Evolutionary conservation across 345 rosid species (phyloP), one percentile per base, ranked within the genome.

Genomic region (Adansonia digitata): DNA sequence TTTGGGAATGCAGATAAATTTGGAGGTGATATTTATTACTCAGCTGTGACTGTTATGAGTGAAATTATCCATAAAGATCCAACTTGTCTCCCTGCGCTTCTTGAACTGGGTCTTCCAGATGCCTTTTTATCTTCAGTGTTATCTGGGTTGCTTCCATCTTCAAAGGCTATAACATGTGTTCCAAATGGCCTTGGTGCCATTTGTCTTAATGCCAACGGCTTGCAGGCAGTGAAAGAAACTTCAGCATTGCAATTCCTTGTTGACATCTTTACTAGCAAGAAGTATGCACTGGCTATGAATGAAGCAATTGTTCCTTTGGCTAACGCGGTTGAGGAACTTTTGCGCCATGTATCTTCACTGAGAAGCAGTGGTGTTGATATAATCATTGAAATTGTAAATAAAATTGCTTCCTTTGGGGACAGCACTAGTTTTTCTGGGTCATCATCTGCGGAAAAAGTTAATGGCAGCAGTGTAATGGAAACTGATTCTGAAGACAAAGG

Each of bases 31-130:
- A 92, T 94, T 51, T 94, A 90, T 76, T 84, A 89, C 85, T 91
- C 98, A 35, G 97, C 98, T 74, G 98, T 94, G 79, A 92, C 97
- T 56, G 94, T 94, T 52, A 94, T 94, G 98, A 92, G 97, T 81
- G 97, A 94, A 77, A 87, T 92, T 64, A 90, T 94, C 80, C 98
- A 94, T 86, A 94, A 92, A 81, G 97, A 94, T 75, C 98, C 98
- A 53, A 92, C 97, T 53, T 90, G 94, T 77, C 92, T 91, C 76
- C 77, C 95, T 40, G 81, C 82, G 17, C 84, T 94, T 75, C 88
- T 88, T 78, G 98, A 94, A 79, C 77, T 91, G 85, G 92, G 97
- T 78, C 97, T 94, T 75, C 97, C 97, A 17, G 91, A 85, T 81
- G 92, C 98, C 66, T 94, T 94, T 86, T 85, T 94, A 77, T 84